These are phyloP conservation scores for Sungouiella thailandica DNA, from an alignment of 805 yeast genomes.

Conservation along the genomic window DNA sequence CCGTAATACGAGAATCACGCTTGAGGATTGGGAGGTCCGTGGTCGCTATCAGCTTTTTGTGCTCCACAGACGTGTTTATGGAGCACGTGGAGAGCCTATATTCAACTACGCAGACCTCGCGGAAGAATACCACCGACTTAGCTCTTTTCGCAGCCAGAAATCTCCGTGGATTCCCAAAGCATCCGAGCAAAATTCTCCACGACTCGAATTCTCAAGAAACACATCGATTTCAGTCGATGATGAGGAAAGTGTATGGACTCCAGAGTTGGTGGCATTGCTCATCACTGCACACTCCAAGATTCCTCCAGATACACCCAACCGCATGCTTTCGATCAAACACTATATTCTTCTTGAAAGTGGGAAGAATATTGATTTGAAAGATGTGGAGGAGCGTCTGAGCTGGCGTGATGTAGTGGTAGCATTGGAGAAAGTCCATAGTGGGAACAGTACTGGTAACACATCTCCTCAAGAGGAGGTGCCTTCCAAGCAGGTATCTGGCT, in stretches of 20 bases:
- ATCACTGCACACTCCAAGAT: constrained; percentile 7
- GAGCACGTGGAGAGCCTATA: constrained; percentile 12
- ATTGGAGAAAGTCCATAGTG: background rate
- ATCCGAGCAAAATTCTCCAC: no score
- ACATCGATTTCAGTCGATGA: background rate
- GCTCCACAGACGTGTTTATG: constrained; percentile 13
- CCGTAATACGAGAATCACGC: constrained; percentile 4
- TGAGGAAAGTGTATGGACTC: constrained; percentile 6
- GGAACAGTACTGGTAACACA: no score
- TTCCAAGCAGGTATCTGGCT: no score
- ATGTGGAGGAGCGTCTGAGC: constrained; percentile 2
- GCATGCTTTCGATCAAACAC: constrained; percentile 4
- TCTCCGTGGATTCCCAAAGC: background rate
- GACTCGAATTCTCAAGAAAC: background rate
- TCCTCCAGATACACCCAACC: constrained; percentile 3
- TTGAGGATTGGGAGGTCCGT: constrained; percentile 14
- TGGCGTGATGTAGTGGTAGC: constrained; percentile 2
- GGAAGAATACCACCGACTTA: background rate
- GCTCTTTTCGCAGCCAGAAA: background rate
- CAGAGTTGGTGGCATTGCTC: constrained; percentile 5
- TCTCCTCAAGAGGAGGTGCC: no score
- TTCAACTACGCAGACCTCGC: constrained; percentile 9
- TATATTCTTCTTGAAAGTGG: constrained; percentile 4
- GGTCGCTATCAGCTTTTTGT: constrained; percentile 10
- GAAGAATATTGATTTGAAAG: background rate